Evolutionary conservation across 2,329 filamentous ascomycete species (phyloP).

Genomic region (Fusarium burgessii): DNA sequence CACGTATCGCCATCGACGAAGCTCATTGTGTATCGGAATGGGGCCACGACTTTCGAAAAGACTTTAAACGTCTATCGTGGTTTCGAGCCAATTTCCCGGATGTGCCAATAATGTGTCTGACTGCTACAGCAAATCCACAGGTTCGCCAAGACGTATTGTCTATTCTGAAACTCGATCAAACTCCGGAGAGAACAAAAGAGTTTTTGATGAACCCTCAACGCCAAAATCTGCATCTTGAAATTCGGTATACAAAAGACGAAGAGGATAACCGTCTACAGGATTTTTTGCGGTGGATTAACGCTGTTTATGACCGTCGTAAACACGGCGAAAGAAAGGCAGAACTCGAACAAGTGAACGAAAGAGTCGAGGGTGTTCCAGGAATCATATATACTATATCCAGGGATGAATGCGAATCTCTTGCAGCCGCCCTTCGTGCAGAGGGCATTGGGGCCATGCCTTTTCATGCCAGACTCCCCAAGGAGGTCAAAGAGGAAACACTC

Average conservation of each 20-base stretch:
- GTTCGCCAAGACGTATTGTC: constrained; percentile 86
- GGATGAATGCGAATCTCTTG: constrained; percentile 79
- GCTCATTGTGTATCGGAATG: constrained; percentile 98
- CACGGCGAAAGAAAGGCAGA: constrained; percentile 69
- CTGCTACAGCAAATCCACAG: constrained; percentile 85
- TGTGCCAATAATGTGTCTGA: constrained; percentile 92
- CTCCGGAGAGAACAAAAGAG: constrained; percentile 69
- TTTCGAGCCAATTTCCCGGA: constrained; percentile 85
- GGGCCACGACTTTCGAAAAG: constrained; percentile 96
- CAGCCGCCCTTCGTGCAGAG: constrained; percentile 72
- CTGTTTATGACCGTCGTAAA: constrained; percentile 77
- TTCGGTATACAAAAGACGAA: constrained; percentile 84
- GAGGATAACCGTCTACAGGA: constrained; percentile 78
- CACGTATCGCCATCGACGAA: constrained; percentile 90
- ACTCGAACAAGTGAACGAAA: constrained; percentile 64
- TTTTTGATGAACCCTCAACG: constrained; percentile 89
- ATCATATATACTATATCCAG: constrained; percentile 85
- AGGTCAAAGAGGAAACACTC: constrained; percentile 78
- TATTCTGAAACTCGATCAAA: constrained; percentile 75
- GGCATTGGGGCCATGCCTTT: constrained; percentile 81
- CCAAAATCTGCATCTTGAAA: constrained; percentile 89
- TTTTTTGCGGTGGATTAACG: constrained; percentile 80
- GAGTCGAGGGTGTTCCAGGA: constrained; percentile 74
- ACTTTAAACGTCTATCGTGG: constrained; percentile 88
- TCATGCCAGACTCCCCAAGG: constrained; percentile 75